Conservation (phyloP, 2,329 filamentous ascomycete species). For the Endocalyx cinctus region DNA sequence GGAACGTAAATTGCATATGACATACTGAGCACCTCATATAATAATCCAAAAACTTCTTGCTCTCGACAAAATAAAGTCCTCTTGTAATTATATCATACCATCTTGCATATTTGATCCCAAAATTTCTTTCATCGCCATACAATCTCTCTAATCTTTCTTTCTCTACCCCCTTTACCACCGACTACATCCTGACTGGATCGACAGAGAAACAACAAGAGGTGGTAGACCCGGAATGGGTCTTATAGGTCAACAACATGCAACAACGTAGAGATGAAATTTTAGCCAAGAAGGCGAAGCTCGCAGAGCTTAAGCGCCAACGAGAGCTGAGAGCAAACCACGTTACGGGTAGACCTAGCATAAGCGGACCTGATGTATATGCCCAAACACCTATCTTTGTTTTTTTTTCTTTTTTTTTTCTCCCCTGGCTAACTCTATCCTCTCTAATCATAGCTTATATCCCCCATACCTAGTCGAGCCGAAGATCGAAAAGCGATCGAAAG, state of each 20-base stretch:
- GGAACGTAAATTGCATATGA: no score
- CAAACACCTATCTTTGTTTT: conserved; percentile 3
- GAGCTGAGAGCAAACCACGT: conserved; percentile 78
- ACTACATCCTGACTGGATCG: neutral
- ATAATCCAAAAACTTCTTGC: no score
- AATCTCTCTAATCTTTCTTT: no score
- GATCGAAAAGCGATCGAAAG: conserved; percentile 74
- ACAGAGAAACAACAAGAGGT: conserved; percentile 2
- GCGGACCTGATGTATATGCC: conserved; percentile 62
- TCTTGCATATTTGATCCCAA: no score
- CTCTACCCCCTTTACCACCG: no score
- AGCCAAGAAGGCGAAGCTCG: conserved; percentile 94
- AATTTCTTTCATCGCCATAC: no score
- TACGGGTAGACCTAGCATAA: conserved; percentile 63
- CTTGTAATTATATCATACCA: no score
- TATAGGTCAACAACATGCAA: conserved; percentile 51
- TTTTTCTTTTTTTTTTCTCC: conserved; percentile 2
- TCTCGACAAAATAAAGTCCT: no score
- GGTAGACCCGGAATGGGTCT: conserved; percentile 48
- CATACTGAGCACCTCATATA: no score
- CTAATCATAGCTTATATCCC: conserved; percentile 61
- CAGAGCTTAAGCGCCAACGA: conserved; percentile 89
- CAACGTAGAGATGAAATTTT: conserved; percentile 93
- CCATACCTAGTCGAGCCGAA: conserved; percentile 64
- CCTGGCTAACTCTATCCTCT: conserved; percentile 12